Base-by-base conservation (phyloP, 1,284 basidiomycete genomes). In the Cryptococcus floricola region DNA sequence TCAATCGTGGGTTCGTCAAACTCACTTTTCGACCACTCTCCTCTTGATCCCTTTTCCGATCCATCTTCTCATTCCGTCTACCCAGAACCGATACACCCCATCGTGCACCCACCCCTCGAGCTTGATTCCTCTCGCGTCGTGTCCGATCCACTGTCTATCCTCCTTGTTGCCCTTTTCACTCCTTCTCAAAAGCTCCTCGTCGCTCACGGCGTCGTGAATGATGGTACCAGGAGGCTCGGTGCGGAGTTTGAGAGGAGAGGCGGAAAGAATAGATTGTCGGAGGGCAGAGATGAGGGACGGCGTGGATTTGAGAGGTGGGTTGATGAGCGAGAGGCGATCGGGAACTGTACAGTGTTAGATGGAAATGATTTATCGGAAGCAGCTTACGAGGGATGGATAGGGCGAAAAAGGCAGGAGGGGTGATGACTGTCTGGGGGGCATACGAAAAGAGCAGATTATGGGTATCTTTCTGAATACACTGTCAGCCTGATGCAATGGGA, bases 21-120 rank as follows among this genome's bases (percentile, higher is more conserved):
- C 67, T 64, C 50, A 73, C 71, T 57, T 66, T 25, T 69, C 61
- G 0, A 69, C 59, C 0, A 59, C 45, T n/a, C 57, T 58, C 28
- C 58, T 49, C 56, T 65, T 73, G 28, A 75, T 47, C 1, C 57
- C 52, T 6, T 65, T 63, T 7, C 64, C 67, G 2, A 63, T 46
- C 69, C 68, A 68, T 43, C 69, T 56, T n/a, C 71, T 56, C 63
- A 75, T 64, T 5, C 72, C 72, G 12, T 61, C 65, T 9, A 76
- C 54, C 68, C 71, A 70, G 56, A 74, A 76, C 9, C 68, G 51
- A 54, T 73, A 76, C 14, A 74, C 72, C 3, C 71, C 73, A n/a
- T 65, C 54, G 48, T 71, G 65, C 2, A 73, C 66, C 69, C 70
- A 74, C 16, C 72, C 73, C 56, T 76, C 72, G 18, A 69, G 52